Base-by-base conservation (phyloP, 139 green algal species). In the Edaphochlamys debaryana region DNA sequence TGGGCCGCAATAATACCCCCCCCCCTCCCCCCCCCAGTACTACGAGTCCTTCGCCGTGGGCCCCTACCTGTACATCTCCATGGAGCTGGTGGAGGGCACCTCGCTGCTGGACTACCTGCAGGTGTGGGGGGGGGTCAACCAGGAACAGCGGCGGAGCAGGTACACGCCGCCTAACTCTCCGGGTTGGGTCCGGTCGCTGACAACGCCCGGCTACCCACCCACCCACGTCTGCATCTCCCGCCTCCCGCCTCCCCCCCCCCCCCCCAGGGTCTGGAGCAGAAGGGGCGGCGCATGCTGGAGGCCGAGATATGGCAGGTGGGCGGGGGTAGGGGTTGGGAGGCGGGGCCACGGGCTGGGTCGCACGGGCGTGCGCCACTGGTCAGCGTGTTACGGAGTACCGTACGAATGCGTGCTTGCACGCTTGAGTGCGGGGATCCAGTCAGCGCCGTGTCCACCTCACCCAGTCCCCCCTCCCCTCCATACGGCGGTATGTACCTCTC, bases 231-330 rank as follows among this genome's bases (percentile, higher is more conserved):
- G 17, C 76, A 83, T n/a, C n/a, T n/a, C n/a, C n/a, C n/a, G n/a
- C n/a, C n/a, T n/a, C n/a, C n/a, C n/a, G n/a, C n/a, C n/a, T n/a
- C n/a, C n/a, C n/a, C n/a, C n/a, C n/a, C n/a, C n/a, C n/a, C n/a
- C n/a, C n/a, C n/a, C n/a, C n/a, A n/a, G 66, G 79, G 63, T 36
- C 58, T 92, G 75, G 77, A 73, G 52, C 84, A 87, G 67, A 91
- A 89, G 34, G 79, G 81, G 11, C 83, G 77, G 22, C 68, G 86
- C 9, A 91, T 89, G 86, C 32, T 76, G 0, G 89, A 92, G 78
- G 36, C 77, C 29, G 86, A 92, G 56, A 86, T 92, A 27, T 92
- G 89, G 89, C 89, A 92, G 89, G 86, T 92, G 50, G 29, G 78
- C 19, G 37, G 37, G 22, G 20, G 34, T 69, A 2, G 20, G 9